These are phyloP conservation scores for Daldinia vernicosa DNA, from an alignment of 495 filamentous ascomycete species.

Conservation along the genomic window DNA sequence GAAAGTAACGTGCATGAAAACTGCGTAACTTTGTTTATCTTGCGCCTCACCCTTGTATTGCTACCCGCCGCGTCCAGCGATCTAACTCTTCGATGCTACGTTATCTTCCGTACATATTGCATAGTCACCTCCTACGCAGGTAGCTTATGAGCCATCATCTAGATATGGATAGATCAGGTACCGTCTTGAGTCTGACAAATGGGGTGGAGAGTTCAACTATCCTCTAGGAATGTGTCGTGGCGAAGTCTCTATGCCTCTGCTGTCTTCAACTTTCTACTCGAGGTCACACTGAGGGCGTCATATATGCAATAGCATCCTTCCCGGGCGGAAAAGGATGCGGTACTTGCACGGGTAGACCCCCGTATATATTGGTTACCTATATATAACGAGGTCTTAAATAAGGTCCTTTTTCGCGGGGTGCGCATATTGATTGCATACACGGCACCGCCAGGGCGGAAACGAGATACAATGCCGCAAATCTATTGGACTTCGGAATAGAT, in stretches of 20 bases:
- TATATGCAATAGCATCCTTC: constrained; percentile 21
- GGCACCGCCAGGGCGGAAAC: constrained; percentile 38
- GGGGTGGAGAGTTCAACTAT: constrained; percentile 11
- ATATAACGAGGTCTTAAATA: constrained; percentile 1
- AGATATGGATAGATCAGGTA: constrained; percentile 6
- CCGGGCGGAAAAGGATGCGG: constrained; percentile 24
- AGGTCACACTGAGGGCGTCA: constrained; percentile 4
- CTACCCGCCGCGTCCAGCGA: constrained; percentile 12
- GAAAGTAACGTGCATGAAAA: constrained; percentile 5
- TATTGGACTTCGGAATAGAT: constrained; percentile 33
- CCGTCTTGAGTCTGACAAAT: constrained; percentile 5
- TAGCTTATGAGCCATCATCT: constrained; percentile 13
- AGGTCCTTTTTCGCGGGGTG: constrained; percentile 31
- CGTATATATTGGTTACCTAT: constrained; percentile 12
- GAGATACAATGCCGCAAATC: constrained; percentile 20
- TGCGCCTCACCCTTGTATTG: constrained; percentile 25
- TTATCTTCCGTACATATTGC: constrained; percentile 10
- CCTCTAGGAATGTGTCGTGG: constrained; percentile 7
- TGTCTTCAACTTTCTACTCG: not conserved
- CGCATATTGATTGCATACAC: constrained; percentile 32
- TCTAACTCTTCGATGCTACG: constrained; percentile 22
- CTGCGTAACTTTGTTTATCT: constrained; percentile 4
- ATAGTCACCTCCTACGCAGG: not conserved
- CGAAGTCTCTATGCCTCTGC: not conserved
- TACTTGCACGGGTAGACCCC: constrained; percentile 16